phyloP scores from a whole-genome alignment of 148 eudicot genomes.

The Nepenthes mirabilis region DNA sequence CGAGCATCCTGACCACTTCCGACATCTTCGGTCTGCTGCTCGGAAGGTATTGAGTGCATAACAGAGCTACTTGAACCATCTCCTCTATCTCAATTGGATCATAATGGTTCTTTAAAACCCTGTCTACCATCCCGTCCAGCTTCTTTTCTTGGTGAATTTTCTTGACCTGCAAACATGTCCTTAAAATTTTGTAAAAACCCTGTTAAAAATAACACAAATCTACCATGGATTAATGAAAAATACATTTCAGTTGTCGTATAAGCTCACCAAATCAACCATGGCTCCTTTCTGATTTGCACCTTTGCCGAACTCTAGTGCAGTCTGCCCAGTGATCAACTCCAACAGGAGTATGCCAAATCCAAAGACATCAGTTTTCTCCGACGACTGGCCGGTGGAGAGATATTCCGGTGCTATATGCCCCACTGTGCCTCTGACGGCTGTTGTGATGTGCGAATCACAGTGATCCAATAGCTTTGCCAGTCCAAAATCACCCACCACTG shows the following conservation, averaged over 20 bases:
- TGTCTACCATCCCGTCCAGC: constrained; percentile 65
- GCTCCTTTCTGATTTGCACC: constrained; percentile 73
- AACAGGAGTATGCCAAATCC: constrained; percentile 73
- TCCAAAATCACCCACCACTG: constrained; percentile 87
- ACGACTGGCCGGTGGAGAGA: constrained; percentile 81
- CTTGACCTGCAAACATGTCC: constrained; percentile 43
- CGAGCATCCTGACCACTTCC: constrained; percentile 89
- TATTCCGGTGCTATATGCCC: constrained; percentile 86
- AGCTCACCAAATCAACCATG: constrained; percentile 72
- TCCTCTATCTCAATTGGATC: constrained; percentile 84
- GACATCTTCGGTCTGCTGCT: constrained; percentile 86
- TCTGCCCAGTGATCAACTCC: constrained; percentile 73
- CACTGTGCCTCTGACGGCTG: constrained; percentile 73
- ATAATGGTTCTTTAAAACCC: constrained; percentile 55
- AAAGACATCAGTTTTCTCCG: constrained; percentile 79
- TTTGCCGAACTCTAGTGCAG: constrained; percentile 74
- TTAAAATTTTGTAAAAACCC: neutral
- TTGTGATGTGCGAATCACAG: constrained; percentile 68
- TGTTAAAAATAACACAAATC: neutral
- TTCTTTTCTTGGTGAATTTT: constrained; percentile 76
- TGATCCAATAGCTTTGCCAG: constrained; percentile 80
- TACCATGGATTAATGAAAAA: neutral
- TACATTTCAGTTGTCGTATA: neutral
- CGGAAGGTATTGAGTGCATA: constrained; percentile 84
- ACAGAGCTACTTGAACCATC: constrained; percentile 79